A percentile compares a stretch with the other conserved stretches of the same genome.
phyloP scores from a whole-genome alignment of 1,284 basidiomycete species.

The Leccinum holopus region DNA sequence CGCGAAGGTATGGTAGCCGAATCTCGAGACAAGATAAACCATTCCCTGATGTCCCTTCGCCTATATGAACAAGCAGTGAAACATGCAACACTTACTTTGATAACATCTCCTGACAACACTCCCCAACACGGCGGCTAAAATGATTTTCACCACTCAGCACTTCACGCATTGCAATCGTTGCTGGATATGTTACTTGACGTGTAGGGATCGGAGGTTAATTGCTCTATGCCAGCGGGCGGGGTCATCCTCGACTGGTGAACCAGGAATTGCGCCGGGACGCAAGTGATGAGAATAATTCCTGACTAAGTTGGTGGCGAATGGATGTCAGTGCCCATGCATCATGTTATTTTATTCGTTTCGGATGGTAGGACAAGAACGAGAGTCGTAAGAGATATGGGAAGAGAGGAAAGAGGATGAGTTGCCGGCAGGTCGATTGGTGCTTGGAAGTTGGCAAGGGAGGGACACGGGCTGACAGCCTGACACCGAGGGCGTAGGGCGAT shows the following conservation, averaged over 20 bases:
- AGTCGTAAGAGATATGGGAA: slow-evolving; percentile 23
- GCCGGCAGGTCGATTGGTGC: slow-evolving; percentile 26
- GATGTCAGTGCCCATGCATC: slow-evolving; percentile 51
- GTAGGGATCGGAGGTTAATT: slow-evolving; percentile 4
- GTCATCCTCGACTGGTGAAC: slow-evolving; percentile 8
- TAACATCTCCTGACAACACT: slow-evolving; percentile 35
- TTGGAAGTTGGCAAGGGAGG: slow-evolving; percentile 14
- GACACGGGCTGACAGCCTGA: slow-evolving; percentile 5
- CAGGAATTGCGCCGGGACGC: slow-evolving; percentile 43
- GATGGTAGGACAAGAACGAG: slow-evolving; percentile 25
- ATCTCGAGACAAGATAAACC: neutral
- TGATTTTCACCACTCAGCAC: slow-evolving; percentile 63
- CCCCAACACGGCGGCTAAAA: slow-evolving; percentile 43
- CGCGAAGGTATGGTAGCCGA: neutral
- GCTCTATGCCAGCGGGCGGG: neutral
- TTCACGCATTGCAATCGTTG: slow-evolving; percentile 64
- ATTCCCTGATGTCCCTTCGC: neutral
- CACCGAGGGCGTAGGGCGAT: slow-evolving; percentile 18
- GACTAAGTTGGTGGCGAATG: slow-evolving; percentile 78
- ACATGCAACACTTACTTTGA: slow-evolving; percentile 28
- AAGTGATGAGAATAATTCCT: slow-evolving; percentile 86
- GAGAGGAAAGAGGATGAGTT: slow-evolving; percentile 29
- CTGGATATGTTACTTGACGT: slow-evolving; percentile 48
- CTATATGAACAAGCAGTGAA: slow-evolving; percentile 3
- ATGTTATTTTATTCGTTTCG: slow-evolving; percentile 24